phyloP scores from a whole-genome alignment of 2,329 filamentous ascomycete genomes.

The Aspergillus brasiliensis region DNA sequence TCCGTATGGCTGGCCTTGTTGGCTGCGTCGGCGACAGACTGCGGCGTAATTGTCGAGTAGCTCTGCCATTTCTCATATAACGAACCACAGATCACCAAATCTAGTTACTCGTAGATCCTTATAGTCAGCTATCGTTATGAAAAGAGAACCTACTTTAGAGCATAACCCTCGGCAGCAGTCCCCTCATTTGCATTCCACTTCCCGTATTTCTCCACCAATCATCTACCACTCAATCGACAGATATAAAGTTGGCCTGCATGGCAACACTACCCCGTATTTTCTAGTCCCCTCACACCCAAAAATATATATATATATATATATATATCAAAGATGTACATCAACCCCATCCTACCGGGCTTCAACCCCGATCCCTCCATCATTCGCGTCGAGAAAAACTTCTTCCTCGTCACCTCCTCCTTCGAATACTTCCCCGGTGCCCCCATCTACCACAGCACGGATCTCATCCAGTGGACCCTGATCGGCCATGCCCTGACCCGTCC shows the following conservation, averaged over 20 bases:
- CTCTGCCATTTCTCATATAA: too few species aligned
- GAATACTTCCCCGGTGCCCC: constrained; percentile 65
- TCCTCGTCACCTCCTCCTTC: constrained; percentile 63
- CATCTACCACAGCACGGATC: constrained; percentile 59
- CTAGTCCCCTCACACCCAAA: neutral
- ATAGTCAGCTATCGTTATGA: too few species aligned
- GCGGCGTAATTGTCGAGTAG: too few species aligned
- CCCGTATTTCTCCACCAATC: constrained; percentile 7
- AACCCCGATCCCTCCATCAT: constrained; percentile 64
- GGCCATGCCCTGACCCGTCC: constrained; percentile 37
- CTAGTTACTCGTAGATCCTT: too few species aligned
- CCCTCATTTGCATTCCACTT: neutral
- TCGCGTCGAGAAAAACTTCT: constrained; percentile 55
- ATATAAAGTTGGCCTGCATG: neutral
- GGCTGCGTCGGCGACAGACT: neutral
- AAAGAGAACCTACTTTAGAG: neutral
- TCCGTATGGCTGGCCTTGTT: constrained; percentile 5
- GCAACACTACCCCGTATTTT: neutral
- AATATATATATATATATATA: too few species aligned
- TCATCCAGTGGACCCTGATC: constrained; percentile 45
- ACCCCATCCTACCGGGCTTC: constrained; percentile 62
- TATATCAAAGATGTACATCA: constrained; percentile 21
- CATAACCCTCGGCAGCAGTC: neutral
- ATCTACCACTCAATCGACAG: neutral
- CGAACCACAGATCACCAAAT: too few species aligned